Conservation (phyloP, 139 green algal species). For the Picochlorum sp. region DNA sequence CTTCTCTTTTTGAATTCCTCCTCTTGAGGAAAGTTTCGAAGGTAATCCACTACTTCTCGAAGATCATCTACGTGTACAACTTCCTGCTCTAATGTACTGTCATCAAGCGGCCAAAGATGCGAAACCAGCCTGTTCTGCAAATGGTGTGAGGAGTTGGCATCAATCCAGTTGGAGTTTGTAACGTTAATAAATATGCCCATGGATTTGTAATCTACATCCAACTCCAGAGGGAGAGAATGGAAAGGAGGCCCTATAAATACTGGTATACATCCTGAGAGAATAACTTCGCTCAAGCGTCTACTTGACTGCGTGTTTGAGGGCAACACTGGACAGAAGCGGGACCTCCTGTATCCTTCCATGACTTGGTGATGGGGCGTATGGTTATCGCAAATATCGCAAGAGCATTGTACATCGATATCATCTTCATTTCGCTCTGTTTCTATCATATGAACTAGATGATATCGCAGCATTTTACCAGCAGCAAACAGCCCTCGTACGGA, state of each 20-base stretch:
- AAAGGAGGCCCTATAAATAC: conserved; percentile 35
- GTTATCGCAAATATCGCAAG: conserved; percentile 31
- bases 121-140: conserved; percentile 29
- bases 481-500: conserved; percentile 15
- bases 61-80: conserved; percentile 13
- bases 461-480: conserved; percentile 35
- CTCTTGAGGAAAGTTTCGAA: conserved; percentile 12
- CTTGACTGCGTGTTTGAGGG: conserved; percentile 24
- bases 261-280: conserved; percentile 25
- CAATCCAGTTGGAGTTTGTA: conserved; percentile 17
- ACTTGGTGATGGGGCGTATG: conserved; percentile 19
- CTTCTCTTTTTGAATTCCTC: conserved; percentile 9
- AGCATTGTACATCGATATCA: conserved; percentile 20
- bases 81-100: neutral
- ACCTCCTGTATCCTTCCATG: conserved; percentile 14
- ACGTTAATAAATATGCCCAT: conserved; percentile 32
- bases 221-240: conserved; percentile 26
- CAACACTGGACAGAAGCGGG: conserved; percentile 27
- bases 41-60: conserved; percentile 15
- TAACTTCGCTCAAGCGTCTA: conserved; percentile 22
- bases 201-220: conserved; percentile 17
- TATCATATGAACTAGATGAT: conserved; percentile 13
- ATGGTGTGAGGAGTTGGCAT: conserved; percentile 11
- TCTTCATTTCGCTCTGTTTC: neutral
- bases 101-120: conserved; percentile 29